A percentile compares a stretch with the other conserved stretches of the same genome.
Evolutionary conservation across 176 grass and related monocot species (phyloP).

Genomic region (Guadua angustifolia): DNA sequence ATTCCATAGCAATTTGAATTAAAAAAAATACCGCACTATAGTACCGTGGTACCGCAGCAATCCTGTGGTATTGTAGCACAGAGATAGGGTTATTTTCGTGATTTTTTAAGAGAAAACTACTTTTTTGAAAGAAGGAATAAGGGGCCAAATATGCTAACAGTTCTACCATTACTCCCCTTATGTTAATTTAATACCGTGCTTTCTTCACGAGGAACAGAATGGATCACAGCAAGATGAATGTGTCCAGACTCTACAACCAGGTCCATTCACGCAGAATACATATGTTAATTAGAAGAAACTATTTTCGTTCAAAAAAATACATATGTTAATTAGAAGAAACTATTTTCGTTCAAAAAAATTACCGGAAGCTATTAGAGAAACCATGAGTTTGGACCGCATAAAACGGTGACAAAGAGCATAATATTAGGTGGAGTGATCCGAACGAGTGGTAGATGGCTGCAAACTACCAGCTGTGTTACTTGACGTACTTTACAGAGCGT

Average conservation of each 20-base stretch:
- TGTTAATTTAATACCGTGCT: neutral
- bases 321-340: neutral
- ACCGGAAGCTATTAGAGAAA: neutral
- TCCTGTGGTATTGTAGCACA: no score
- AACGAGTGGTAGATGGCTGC: neutral
- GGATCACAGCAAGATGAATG: neutral
- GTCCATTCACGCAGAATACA: neutral
- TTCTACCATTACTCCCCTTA: neutral
- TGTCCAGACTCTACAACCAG: neutral
- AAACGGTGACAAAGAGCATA: neutral
- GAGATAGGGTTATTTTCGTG: no score
- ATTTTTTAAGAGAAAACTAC: no score
- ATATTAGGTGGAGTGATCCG: neutral
- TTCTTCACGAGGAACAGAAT: neutral
- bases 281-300: neutral
- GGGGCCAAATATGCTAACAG: no score
- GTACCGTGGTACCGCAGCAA: no score
- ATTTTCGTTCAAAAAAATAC: neutral
- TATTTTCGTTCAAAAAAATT: no score
- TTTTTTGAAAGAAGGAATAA: no score
- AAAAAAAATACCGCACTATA: no score
- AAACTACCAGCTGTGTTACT: neutral
- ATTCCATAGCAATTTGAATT: no score
- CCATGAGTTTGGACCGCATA: neutral
- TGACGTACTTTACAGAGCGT: neutral